Conservation (phyloP, 2,329 filamentous ascomycete genomes). For the Colletotrichum camelliae region DNA sequence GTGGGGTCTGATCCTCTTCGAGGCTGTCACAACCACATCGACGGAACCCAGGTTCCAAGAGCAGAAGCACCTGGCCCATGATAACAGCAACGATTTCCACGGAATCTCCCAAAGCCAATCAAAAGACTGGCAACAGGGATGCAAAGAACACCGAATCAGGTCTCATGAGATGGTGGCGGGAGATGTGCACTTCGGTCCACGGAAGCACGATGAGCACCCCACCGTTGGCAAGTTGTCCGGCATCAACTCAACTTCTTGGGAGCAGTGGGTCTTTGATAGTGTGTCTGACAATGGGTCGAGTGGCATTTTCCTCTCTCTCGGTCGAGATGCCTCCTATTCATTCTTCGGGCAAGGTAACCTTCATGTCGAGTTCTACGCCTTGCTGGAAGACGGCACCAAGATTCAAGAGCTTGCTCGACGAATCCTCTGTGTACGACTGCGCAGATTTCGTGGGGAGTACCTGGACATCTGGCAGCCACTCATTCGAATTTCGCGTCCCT, state of each 20-base stretch:
- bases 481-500: background rate
- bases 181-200: background rate
- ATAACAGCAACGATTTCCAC: background rate
- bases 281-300: background rate
- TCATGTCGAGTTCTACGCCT: background rate
- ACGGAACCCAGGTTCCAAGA: background rate
- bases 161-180: background rate
- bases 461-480: background rate
- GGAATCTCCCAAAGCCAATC: background rate
- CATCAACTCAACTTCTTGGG: background rate
- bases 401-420: background rate
- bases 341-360: constrained; percentile 1
- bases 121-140: background rate
- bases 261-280: constrained; percentile 1
- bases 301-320: background rate
- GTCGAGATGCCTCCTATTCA: background rate
- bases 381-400: background rate
- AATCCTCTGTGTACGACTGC: background rate
- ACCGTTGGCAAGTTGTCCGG: background rate
- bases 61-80: background rate
- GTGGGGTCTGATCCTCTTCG: background rate
- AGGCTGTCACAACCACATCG: background rate
- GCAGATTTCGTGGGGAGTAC: background rate
- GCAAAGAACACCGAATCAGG: background rate
- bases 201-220: background rate